These are phyloP conservation scores for Pseudocercospora eumusae DNA, from an alignment of 2,329 filamentous ascomycete genomes.

Conservation along the genomic window DNA sequence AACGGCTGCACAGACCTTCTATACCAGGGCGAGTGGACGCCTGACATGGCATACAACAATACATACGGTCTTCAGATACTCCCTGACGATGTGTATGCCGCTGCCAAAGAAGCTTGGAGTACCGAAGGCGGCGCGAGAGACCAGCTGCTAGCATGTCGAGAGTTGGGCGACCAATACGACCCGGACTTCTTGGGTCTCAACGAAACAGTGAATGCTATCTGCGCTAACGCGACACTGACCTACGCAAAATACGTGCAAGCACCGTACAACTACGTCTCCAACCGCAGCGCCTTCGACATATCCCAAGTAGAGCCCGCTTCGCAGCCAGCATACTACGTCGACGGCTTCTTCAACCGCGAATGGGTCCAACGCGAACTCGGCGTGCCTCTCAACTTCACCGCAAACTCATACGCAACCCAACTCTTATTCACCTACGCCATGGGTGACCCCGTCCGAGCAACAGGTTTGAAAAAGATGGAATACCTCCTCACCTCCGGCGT, in stretches of 20 bases:
- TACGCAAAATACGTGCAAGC: slow-evolving; percentile 19
- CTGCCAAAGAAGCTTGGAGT: slow-evolving; percentile 47
- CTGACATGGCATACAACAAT: slow-evolving; percentile 61
- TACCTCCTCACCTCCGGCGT: slow-evolving; percentile 33
- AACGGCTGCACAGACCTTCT: slow-evolving; percentile 70
- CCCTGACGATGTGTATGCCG: slow-evolving; percentile 46
- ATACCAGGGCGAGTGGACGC: slow-evolving; percentile 58
- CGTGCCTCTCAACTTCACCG: slow-evolving; percentile 50
- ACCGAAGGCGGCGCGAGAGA: slow-evolving; percentile 52
- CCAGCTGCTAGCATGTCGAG: slow-evolving; percentile 54
- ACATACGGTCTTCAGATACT: slow-evolving; percentile 64
- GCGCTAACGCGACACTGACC: slow-evolving; percentile 37
- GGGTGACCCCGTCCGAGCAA: slow-evolving; percentile 28
- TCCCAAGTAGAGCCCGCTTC: slow-evolving; percentile 29
- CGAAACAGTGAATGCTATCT: slow-evolving; percentile 44
- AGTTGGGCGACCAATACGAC: slow-evolving; percentile 51
- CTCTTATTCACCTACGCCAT: slow-evolving; percentile 17
- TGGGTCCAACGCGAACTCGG: slow-evolving; percentile 51
- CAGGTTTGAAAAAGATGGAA: slow-evolving; percentile 29
- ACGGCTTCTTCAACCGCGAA: slow-evolving; percentile 50
- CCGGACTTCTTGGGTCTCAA: slow-evolving; percentile 50
- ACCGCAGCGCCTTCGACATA: slow-evolving; percentile 32
- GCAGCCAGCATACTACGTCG: slow-evolving; percentile 25
- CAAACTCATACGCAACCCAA: slow-evolving; percentile 12
- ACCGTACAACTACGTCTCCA: slow-evolving; percentile 17